phyloP scores from a whole-genome alignment of 495 filamentous ascomycete genomes.

The Staphylotrichum longicolle region DNA sequence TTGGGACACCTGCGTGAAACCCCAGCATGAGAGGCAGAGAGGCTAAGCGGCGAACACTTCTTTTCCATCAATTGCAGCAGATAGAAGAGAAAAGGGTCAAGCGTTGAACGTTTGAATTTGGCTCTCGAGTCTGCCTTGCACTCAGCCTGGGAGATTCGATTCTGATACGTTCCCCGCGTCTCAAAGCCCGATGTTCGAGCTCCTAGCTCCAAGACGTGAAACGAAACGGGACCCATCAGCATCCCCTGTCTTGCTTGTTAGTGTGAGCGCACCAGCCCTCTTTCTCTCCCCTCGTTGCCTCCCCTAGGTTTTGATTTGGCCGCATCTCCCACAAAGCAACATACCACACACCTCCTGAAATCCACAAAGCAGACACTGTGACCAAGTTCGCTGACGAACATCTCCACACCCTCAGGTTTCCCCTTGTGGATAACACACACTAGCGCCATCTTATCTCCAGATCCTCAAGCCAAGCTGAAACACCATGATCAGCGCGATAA shows the following conservation, averaged over 20 bases:
- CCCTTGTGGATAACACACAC: background rate
- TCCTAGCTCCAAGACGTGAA: background rate
- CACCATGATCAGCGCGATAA: background rate
- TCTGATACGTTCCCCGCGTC: background rate
- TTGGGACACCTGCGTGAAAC: background rate
- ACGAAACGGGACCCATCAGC: background rate
- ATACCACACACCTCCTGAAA: too few species aligned
- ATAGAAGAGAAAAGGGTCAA: background rate
- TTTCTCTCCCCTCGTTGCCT: too few species aligned
- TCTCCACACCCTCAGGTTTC: background rate
- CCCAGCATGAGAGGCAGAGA: background rate
- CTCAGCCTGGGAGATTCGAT: background rate
- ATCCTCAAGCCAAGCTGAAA: background rate
- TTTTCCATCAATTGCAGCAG: background rate
- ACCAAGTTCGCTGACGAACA: too few species aligned
- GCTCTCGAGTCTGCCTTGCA: background rate
- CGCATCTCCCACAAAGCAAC: too few species aligned
- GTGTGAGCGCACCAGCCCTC: too few species aligned
- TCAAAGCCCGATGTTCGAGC: background rate
- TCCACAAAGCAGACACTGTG: too few species aligned
- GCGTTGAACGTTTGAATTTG: background rate
- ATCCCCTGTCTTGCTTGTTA: too few species aligned
- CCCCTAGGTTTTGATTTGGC: too few species aligned
- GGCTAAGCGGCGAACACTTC: background rate
- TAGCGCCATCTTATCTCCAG: background rate